A percentile compares a stretch with the other conserved stretches of the same genome.
These are phyloP conservation scores for Lomentospora prolificans DNA, from an alignment of 2,329 filamentous ascomycete species.

Conservation along the genomic window DNA sequence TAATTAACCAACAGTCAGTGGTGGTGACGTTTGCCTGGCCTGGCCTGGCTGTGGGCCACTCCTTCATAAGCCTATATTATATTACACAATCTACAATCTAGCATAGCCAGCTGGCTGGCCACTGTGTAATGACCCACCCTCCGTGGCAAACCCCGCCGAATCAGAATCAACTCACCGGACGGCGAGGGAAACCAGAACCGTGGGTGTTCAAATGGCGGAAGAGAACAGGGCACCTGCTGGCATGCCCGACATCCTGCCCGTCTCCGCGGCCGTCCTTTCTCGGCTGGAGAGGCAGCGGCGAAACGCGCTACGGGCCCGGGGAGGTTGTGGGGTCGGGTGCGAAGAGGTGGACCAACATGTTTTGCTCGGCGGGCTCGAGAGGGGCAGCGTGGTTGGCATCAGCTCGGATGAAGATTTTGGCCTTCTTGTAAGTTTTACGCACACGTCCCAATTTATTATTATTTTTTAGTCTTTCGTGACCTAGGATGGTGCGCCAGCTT, in stretches of 20 bases:
- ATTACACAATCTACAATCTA: too few relatives aligned
- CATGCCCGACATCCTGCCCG: slow-evolving; percentile 20
- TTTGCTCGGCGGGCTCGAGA: slow-evolving; percentile 35
- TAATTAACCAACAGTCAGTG: too few relatives aligned
- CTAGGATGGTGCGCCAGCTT: too few relatives aligned
- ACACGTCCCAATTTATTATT: slow-evolving; percentile 3
- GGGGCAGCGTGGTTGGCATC: slow-evolving; percentile 42
- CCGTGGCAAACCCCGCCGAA: too few relatives aligned
- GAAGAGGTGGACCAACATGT: slow-evolving; percentile 37
- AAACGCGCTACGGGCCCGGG: slow-evolving; percentile 19
- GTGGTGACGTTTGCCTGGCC: too few relatives aligned
- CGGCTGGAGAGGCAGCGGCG: slow-evolving; percentile 29
- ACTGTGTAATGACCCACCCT: too few relatives aligned
- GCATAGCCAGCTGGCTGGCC: too few relatives aligned
- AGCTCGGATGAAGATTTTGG: slow-evolving; percentile 44
- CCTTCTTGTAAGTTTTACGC: slow-evolving; percentile 28
- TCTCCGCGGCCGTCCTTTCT: slow-evolving; percentile 33
- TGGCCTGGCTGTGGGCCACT: too few relatives aligned
- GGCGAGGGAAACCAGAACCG: too few relatives aligned
- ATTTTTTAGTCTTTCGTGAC: neutral
- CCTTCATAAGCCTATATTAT: too few relatives aligned
- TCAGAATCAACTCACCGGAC: too few relatives aligned
- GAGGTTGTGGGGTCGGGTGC: slow-evolving; percentile 32
- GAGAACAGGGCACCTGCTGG: neutral
- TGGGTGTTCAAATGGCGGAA: neutral